phyloP scores from a whole-genome alignment of 108 stramenopile species.

The Mediolabrus comicus region DNA sequence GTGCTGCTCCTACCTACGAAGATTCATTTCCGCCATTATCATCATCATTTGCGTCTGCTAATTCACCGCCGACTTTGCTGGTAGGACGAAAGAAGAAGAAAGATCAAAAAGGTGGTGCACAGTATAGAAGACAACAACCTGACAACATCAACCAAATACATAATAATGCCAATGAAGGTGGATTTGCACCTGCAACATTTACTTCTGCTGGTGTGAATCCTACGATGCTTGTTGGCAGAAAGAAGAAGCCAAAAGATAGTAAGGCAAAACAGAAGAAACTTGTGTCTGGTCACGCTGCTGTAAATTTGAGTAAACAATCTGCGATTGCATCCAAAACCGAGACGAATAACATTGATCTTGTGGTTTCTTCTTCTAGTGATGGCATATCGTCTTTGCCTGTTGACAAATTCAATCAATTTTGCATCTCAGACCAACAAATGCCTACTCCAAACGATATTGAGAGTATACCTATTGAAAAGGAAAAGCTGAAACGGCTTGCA shows the following conservation, averaged over 20 bases:
- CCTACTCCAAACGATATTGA: background rate
- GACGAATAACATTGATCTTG: background rate
- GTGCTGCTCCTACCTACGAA: constrained; percentile 35
- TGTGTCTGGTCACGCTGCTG: background rate
- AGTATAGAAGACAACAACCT: background rate
- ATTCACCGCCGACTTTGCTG: constrained; percentile 21
- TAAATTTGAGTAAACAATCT: background rate
- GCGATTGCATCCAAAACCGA: background rate
- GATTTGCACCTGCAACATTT: background rate
- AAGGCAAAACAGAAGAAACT: background rate
- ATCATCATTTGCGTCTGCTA: constrained; percentile 4
- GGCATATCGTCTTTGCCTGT: background rate
- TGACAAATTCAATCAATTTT: background rate
- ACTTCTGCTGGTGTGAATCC: background rate
- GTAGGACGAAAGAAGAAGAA: constrained; percentile 33
- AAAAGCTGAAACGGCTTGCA: constrained; percentile 46
- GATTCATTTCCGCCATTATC: constrained; percentile 53
- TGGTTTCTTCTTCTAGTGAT: background rate
- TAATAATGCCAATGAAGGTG: background rate
- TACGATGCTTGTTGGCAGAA: constrained; percentile 1
- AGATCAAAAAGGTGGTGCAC: background rate
- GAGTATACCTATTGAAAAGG: background rate
- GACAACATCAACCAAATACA: background rate
- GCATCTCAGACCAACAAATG: background rate
- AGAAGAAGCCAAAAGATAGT: constrained; percentile 4